phyloP scores from a whole-genome alignment of 257 asterid genomes.

The Vinca minor region DNA sequence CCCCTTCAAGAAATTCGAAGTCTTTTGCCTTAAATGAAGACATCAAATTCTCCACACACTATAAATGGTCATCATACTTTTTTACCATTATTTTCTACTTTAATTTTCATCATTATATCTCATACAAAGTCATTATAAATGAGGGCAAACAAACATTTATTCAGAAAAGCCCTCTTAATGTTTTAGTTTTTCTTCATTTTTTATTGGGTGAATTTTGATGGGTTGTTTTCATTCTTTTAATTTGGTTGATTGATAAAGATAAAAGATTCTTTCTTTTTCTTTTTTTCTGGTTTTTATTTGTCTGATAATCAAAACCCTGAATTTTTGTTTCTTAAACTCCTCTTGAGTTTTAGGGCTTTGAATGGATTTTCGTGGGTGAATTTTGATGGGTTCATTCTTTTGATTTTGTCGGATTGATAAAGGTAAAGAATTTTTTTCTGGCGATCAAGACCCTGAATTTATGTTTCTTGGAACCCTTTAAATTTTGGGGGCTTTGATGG shows the following conservation, averaged over 20 bases:
- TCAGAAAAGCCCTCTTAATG: conserved; percentile 11
- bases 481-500: too few species aligned
- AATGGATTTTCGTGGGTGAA: too few species aligned
- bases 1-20: background rate
- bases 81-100: background rate
- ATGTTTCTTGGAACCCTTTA: conserved; percentile 12
- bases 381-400: too few species aligned
- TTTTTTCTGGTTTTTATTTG: background rate
- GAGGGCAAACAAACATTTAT: too few species aligned
- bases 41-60: background rate
- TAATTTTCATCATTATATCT: background rate
- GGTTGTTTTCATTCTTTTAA: background rate
- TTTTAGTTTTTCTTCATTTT: background rate
- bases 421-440: too few species aligned
- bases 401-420: too few species aligned
- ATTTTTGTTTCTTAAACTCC: too few species aligned
- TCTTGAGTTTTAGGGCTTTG: background rate
- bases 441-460: too few species aligned
- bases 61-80: background rate
- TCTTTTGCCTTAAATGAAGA: conserved; percentile 7
- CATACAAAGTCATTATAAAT: too few species aligned
- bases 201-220: conserved; percentile 11
- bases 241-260: background rate
- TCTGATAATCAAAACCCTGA: too few species aligned
- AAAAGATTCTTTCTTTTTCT: background rate